Percentiles rank a stretch among this genome's conserved stretches.
Evolutionary conservation across 2,329 filamentous ascomycete genomes (phyloP).

Genomic region (Gliomastix tumulicola): DNA sequence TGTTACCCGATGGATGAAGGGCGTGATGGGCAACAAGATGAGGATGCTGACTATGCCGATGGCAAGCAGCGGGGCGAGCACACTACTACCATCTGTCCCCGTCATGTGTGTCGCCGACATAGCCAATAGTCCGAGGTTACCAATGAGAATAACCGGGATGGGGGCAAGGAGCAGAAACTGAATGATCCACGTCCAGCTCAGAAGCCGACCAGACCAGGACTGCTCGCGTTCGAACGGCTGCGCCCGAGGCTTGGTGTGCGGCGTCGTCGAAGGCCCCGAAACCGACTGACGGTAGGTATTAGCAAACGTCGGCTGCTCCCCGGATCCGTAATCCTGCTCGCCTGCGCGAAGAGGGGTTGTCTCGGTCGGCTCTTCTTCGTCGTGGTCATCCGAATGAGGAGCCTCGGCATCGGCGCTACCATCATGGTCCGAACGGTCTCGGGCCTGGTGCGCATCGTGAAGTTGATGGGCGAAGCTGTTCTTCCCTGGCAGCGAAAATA

Average conservation of each 20-base stretch:
- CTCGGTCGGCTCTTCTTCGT: constrained; percentile 31
- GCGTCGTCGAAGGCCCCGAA: constrained; percentile 14
- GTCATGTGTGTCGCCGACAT: constrained; percentile 73
- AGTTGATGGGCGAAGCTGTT: constrained; percentile 57
- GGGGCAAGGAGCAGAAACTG: constrained; percentile 79
- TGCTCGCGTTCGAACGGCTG: constrained; percentile 66
- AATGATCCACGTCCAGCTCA: constrained; percentile 79
- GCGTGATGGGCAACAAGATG: constrained; percentile 67
- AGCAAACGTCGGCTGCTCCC: constrained; percentile 43
- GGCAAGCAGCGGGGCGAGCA: constrained; percentile 64
- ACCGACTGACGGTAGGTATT: constrained; percentile 47
- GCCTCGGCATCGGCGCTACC: constrained; percentile 1
- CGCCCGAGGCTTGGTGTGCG: constrained; percentile 11
- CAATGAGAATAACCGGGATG: constrained; percentile 68
- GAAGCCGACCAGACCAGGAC: constrained; percentile 72
- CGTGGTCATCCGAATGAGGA: constrained; percentile 2
- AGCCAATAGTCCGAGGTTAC: constrained; percentile 67
- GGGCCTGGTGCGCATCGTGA: constrained; percentile 38
- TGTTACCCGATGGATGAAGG: constrained; percentile 81
- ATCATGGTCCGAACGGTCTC: constrained; percentile 16
- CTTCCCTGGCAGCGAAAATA: constrained; percentile 70
- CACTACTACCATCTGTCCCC: constrained; percentile 71
- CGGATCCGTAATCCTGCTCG: constrained; percentile 23
- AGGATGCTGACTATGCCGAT: constrained; percentile 63
- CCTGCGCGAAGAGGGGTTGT: constrained; percentile 43